Base-by-base conservation (phyloP, 345 rosid genomes). In the Lagerstroemia speciosa region DNA sequence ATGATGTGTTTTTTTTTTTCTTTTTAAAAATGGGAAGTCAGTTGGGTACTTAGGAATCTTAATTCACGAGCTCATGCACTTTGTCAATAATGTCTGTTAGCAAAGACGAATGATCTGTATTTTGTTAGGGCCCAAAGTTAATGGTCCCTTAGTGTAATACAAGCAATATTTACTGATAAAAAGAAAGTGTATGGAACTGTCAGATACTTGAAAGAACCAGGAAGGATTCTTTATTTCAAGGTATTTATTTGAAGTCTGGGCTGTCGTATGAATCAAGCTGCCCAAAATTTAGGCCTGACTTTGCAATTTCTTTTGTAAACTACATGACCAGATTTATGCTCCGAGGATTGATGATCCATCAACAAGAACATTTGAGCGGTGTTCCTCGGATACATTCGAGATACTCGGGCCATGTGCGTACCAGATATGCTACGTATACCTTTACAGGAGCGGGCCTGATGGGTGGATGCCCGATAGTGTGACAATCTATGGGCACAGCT, bases 401-500 rank as follows among this genome's bases (percentile, higher is more conserved):
- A 81, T 91, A 69, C 65, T 65, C 5, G 97, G 99, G 62, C 97
- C 93, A 0, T 93, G 99, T 60, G 82, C 90, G 0, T 79, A 87
- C 78, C 83, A 83, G 64, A 75, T 93, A 32, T 93, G 98, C 76
- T 93, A 86, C 55, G 78, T 84, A 24, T 93, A 93, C 78, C 82
- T 93, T 67, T 89, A 90, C 75, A 76, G 97, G 75, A 79, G 78
- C 5, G 96, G 97, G 55, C 83, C 82, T 0, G 98, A 93, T 72
- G 96, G 94, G 2, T 93, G 97, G 96, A 87, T 79, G 72, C 99
- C 97, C 0, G 83, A 73, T 45, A 79, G 27, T 57, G 88, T 93
- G 69, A 76, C 81, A 46, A 80, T 93, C 31, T 82, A 70, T 36
- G 82, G 85, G 22, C 55, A 78, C 64, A 62, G 80, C 64, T 71